Base-by-base conservation (phyloP, 331 rosid genomes). In the Quercus phellos region DNA sequence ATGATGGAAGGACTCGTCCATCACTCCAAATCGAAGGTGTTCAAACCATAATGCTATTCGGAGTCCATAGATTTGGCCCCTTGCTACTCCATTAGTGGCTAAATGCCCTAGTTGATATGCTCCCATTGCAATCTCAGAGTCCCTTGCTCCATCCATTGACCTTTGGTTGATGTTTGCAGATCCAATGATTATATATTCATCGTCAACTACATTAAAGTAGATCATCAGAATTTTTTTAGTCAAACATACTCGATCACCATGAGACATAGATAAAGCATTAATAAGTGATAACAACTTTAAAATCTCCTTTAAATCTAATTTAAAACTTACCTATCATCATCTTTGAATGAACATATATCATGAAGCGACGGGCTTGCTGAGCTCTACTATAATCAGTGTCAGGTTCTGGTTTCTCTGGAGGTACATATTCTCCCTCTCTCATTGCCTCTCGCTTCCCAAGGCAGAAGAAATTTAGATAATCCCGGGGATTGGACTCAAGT, bases 261-360 rank as follows among this genome's bases (percentile, higher is more conserved):
- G 46, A 38, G 46, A 38, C 46, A 38, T 38, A 38, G 46, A 55
- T n/a, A 19, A 55, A 8, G 21, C 24, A 55, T 55, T 8, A 55
- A 7, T 55, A 9, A 56, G 19, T n/a, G 6, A 14, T 29, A 22
- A 61, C 9, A 29, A 13, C 14, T 61, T 26, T 58, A 21, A 58
- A 58, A 30, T 58, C 30, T 21, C 27, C 4, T 12, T 55, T 55
- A 55, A 19, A 19, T 55, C 3, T 55, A 55, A 1, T 18, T 19
- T 3, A 7, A 55, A 11, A 7, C 77, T 72, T 83, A 92, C 98
- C 98, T 79, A 92, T 94, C 98, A 94, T 92, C 98, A 91, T 89
- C 83, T 94, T 92, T 13, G 98, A 81, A 85, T 94, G 99, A 87
- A 94, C 97, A 60, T 92, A 94, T 71, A 94, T 94, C 99, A 94